Conservation (phyloP, 495 filamentous ascomycete species). For the Penicillium parvum region DNA sequence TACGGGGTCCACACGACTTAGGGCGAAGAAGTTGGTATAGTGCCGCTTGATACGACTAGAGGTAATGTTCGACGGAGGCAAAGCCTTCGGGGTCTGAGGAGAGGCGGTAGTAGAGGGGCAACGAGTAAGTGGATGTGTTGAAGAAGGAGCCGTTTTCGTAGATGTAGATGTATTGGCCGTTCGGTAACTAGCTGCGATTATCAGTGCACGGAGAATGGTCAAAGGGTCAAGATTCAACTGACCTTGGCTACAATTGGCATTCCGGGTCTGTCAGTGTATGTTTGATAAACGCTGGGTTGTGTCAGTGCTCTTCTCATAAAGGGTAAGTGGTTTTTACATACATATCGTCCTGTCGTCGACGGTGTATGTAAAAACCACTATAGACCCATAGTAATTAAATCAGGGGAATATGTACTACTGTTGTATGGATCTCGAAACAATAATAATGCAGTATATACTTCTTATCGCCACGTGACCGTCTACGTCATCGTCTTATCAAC, state of each 20-base stretch:
- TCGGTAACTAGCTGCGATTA: conserved; percentile 42
- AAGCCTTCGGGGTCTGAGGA: conserved; percentile 52
- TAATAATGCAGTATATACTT: not conserved
- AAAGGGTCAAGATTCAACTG: not conserved
- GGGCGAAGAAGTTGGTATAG: conserved; percentile 49
- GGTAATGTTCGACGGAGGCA: conserved; percentile 34
- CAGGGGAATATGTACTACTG: too few species aligned
- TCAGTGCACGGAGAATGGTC: not conserved
- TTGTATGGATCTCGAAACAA: too few species aligned
- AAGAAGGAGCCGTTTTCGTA: conserved; percentile 60
- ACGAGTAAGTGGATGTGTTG: conserved; percentile 35
- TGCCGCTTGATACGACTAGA: conserved; percentile 44
- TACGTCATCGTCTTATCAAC: not conserved
- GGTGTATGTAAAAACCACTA: too few species aligned
- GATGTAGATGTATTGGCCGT: conserved; percentile 56
- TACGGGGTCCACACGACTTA: conserved; percentile 52
- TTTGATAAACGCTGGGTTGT: conserved; percentile 36
- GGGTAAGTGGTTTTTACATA: conserved; percentile 7
- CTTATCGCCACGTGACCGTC: not conserved
- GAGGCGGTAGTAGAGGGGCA: conserved; percentile 57
- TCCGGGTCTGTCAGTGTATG: conserved; percentile 60
- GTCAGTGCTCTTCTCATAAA: conserved; percentile 3
- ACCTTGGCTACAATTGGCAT: conserved; percentile 57
- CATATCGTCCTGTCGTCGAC: conserved; percentile 64
- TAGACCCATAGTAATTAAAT: too few species aligned